Evolutionary conservation across 2,329 filamentous ascomycete species (phyloP), one percentile per base, ranked within the genome.

Genomic region (Colletotrichum sp.): DNA sequence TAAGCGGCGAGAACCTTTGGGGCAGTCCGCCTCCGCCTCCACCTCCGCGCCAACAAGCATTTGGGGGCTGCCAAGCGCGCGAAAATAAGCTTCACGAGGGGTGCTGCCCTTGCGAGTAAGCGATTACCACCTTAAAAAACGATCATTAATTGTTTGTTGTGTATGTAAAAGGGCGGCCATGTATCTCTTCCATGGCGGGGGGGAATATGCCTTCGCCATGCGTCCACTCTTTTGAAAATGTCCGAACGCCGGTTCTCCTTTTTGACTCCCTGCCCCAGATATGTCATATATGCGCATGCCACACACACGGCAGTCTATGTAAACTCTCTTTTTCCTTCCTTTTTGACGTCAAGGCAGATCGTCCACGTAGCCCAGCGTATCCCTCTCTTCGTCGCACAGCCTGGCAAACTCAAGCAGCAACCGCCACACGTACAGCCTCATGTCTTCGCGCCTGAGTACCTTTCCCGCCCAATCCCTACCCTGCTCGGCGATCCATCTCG

Each of bases 391-490:
- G 72, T 88, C 88, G 68, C 84, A 87, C 21, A 92, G 84, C 39
- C 90, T 82, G 28, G 88, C 90, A 83, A 90, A 92, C 81, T 92
- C 91, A 52, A 92, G 84, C 52, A 92, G 83, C 76, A 95, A 78
- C 55, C 93, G 86, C 84, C 91, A 91, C 24, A 92, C 87, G 80
- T 95, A 95, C 9, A 95, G 85, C 75, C 88, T 84, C 91, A 94
- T 94, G 79, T 94, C 93, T 75, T 93, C 92, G 32, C 88, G 87
- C 69, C 93, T 84, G 18, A 94, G 85, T 5, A 92, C 92, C 82
- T 86, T 88, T 77, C 91, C 88, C 1, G 90, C 89, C 93, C 93
- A 95, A 16, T 85, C 83, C 80, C 90, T 89, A 4, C 93, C 92
- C 13, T 86, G 85, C 75, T 89, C 84, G 15, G 93, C 93, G 76